phyloP scores from a whole-genome alignment of 1,284 basidiomycete species.

The Retiboletus fuscus region DNA sequence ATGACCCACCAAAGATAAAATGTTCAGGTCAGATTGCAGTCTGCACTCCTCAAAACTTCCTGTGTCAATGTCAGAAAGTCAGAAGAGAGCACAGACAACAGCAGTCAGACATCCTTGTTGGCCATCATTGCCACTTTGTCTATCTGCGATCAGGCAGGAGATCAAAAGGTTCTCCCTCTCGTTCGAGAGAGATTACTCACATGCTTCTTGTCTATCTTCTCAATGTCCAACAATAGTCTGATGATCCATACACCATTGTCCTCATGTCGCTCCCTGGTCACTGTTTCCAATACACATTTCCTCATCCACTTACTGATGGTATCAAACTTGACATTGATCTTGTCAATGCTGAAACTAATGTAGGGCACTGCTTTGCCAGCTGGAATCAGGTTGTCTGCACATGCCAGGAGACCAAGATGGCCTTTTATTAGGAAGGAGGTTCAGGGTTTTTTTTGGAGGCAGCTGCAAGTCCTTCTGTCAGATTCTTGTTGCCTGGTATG shows the following conservation, averaged over 20 bases:
- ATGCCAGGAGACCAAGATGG: slow-evolving; percentile 80
- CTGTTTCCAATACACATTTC: slow-evolving; percentile 80
- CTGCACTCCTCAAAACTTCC: slow-evolving; percentile 89
- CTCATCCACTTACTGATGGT: slow-evolving; percentile 79
- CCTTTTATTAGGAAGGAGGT: slow-evolving; percentile 74
- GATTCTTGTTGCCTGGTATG: slow-evolving; percentile 68
- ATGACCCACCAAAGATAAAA: slow-evolving; percentile 87
- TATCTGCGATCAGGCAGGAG: slow-evolving; percentile 65
- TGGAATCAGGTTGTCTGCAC: slow-evolving; percentile 83
- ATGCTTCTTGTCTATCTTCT: slow-evolving; percentile 97
- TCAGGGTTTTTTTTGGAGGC: slow-evolving; percentile 70
- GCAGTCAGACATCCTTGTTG: slow-evolving; percentile 85
- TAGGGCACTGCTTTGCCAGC: slow-evolving; percentile 75
- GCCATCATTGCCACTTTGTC: slow-evolving; percentile 94
- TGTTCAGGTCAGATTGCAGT: slow-evolving; percentile 86
- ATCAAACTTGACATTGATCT: slow-evolving; percentile 86
- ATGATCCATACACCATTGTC: slow-evolving; percentile 87
- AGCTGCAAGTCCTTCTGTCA: slow-evolving; percentile 68
- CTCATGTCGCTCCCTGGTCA: slow-evolving; percentile 89
- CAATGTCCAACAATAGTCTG: slow-evolving; percentile 84
- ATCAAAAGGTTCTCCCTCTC: slow-evolving; percentile 13
- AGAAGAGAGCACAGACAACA: slow-evolving; percentile 82
- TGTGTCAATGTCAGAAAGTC: slow-evolving; percentile 89
- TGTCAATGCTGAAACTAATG: slow-evolving; percentile 74
- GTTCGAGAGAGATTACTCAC: neutral